phyloP scores from a whole-genome alignment of 208 protist genomes.

The Crithidia thermophila region DNA sequence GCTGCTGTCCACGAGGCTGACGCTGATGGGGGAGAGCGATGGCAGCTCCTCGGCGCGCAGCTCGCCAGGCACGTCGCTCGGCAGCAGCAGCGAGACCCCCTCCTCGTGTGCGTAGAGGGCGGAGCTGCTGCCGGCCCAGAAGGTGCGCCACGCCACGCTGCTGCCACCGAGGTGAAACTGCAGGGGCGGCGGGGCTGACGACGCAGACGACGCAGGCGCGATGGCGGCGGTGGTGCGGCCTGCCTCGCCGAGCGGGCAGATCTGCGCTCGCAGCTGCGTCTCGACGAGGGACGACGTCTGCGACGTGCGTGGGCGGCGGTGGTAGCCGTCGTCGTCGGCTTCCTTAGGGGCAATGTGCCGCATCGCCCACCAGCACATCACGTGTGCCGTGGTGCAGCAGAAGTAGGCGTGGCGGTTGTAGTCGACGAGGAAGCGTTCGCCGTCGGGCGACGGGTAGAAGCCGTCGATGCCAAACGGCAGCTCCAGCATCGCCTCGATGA shows the following conservation, averaged over 20 bases:
- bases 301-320: slow-evolving; percentile 4
- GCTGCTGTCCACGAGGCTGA: slow-evolving; percentile 38
- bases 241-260: slow-evolving; percentile 16
- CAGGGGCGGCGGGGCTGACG: slow-evolving; percentile 11
- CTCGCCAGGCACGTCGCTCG: background rate
- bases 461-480: slow-evolving; percentile 54
- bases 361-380: slow-evolving; percentile 42
- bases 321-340: background rate
- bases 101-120: slow-evolving; percentile 48
- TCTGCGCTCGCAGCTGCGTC: slow-evolving; percentile 29
- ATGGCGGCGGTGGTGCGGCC: background rate
- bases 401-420: slow-evolving; percentile 45
- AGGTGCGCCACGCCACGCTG: slow-evolving; percentile 53
- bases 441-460: slow-evolving; percentile 60
- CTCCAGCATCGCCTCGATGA: slow-evolving; percentile 44
- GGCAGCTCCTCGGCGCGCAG: slow-evolving; percentile 23
- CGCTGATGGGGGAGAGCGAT: slow-evolving; percentile 16
- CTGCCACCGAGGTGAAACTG: slow-evolving; percentile 43
- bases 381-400: slow-evolving; percentile 28
- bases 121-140: slow-evolving; percentile 45
- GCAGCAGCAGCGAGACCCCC: slow-evolving; percentile 35
- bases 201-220: background rate
- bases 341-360: slow-evolving; percentile 14
- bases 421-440: slow-evolving; percentile 47
- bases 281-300: slow-evolving; percentile 18